Conservation (phyloP, 768 basidiomycete species). For the Lactifluus piperatus region DNA sequence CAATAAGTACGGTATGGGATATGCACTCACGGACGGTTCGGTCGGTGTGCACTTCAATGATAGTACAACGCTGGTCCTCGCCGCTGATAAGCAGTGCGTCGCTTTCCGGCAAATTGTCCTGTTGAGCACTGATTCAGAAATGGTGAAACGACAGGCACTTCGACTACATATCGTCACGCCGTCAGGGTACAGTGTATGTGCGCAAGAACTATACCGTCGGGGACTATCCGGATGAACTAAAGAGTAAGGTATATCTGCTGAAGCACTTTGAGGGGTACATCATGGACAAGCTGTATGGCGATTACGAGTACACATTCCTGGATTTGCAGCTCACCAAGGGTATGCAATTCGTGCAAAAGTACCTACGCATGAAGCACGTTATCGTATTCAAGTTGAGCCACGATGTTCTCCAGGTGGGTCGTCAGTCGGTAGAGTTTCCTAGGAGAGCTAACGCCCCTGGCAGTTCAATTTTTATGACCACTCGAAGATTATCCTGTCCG, state of each 20-base stretch:
- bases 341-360: conserved; percentile 95
- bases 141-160: conserved; percentile 51
- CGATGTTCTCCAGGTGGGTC: conserved; percentile 81
- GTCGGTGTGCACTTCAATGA: conserved; percentile 97
- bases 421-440: neutral
- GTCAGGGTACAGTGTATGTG: conserved; percentile 56
- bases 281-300: conserved; percentile 79
- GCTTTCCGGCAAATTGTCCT: neutral
- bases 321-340: conserved; percentile 62
- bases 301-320: conserved; percentile 75
- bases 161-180: conserved; percentile 73
- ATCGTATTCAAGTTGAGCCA: conserved; percentile 96
- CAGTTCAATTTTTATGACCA: conserved; percentile 99
- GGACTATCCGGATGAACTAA: conserved; percentile 71
- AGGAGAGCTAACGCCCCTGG: conserved; percentile 1
- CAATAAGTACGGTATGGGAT: conserved; percentile 99
- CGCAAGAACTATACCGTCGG: conserved; percentile 65
- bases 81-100: conserved; percentile 79
- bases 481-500: conserved; percentile 85
- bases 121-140: neutral
- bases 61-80: conserved; percentile 76
- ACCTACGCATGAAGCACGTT: conserved; percentile 92
- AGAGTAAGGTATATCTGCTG: conserved; percentile 85
- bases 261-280: conserved; percentile 95
- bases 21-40: conserved; percentile 90